Conservation (phyloP, 2,329 filamentous ascomycete species). For the Acrocalymma vagum region DNA sequence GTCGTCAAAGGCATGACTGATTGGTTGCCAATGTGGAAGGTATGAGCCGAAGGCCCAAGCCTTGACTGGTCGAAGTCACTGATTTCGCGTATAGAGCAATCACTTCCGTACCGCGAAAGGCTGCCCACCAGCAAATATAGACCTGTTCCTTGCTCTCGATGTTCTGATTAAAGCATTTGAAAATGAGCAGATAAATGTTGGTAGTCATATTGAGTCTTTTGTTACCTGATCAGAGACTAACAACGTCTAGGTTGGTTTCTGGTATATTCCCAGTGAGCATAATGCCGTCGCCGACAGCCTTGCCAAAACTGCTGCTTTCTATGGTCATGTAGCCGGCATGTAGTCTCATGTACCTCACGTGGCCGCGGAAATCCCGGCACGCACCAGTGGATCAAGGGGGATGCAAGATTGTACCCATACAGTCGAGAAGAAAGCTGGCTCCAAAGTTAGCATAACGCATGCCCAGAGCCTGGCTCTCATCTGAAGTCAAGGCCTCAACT, state of each 20-base stretch:
- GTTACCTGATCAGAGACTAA: no score
- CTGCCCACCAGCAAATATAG: conserved; percentile 7
- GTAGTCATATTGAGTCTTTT: no score
- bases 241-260: conserved; percentile 13
- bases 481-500: no score
- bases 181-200: no score
- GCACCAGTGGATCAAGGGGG: no score
- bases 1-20: conserved; percentile 21
- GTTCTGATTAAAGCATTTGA: no score
- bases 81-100: conserved; percentile 12
- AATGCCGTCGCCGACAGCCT: conserved; percentile 19
- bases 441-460: no score
- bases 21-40: conserved; percentile 20
- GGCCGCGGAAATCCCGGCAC: no score
- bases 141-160: conserved; percentile 11
- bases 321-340: conserved; percentile 11
- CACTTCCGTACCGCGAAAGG: conserved; percentile 5
- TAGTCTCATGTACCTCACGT: no score
- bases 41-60: conserved; percentile 5
- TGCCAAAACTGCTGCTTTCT: conserved; percentile 18
- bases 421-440: no score
- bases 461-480: no score
- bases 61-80: conserved; percentile 5
- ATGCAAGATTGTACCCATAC: no score
- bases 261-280: conserved; percentile 18